phyloP scores from a whole-genome alignment of 2,329 filamentous ascomycete species.

The Epicoccum nigrum region DNA sequence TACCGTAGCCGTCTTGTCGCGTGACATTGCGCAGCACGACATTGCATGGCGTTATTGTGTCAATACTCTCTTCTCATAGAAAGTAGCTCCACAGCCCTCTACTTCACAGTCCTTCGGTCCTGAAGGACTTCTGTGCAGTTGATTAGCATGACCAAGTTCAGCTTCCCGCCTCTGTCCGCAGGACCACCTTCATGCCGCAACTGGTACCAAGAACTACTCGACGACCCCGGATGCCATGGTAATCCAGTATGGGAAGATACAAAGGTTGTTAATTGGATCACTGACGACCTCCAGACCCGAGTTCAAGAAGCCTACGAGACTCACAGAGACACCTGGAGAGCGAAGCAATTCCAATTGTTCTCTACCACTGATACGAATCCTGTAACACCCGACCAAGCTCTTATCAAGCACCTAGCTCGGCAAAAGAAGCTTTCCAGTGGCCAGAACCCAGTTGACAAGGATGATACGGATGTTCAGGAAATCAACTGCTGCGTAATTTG shows the following conservation, averaged over 20 bases:
- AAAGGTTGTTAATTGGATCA: too few species aligned
- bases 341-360: slow-evolving; percentile 12
- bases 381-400: slow-evolving; percentile 15
- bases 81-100: not conserved
- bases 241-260: slow-evolving; percentile 5
- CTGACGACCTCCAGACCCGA: not conserved
- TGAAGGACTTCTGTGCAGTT: not conserved
- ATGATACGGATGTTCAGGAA: slow-evolving; percentile 9
- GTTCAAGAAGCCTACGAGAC: slow-evolving; percentile 16
- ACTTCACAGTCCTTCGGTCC: not conserved
- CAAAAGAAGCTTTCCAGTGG: not conserved
- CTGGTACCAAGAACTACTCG: slow-evolving; percentile 21
- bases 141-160: slow-evolving; percentile 10
- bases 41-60: not conserved
- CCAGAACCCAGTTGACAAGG: not conserved
- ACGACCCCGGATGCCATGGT: slow-evolving; percentile 14
- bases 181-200: slow-evolving; percentile 18
- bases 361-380: not conserved
- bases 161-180: slow-evolving; percentile 13
- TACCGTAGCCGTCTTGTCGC: not conserved
- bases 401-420: slow-evolving; percentile 16
- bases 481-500: slow-evolving; percentile 19
- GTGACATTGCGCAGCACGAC: not conserved
- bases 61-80: not conserved
- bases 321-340: slow-evolving; percentile 6